These are phyloP conservation scores for Aspergillus spinulosporus DNA, from an alignment of 2,329 filamentous ascomycete species.

Conservation along the genomic window DNA sequence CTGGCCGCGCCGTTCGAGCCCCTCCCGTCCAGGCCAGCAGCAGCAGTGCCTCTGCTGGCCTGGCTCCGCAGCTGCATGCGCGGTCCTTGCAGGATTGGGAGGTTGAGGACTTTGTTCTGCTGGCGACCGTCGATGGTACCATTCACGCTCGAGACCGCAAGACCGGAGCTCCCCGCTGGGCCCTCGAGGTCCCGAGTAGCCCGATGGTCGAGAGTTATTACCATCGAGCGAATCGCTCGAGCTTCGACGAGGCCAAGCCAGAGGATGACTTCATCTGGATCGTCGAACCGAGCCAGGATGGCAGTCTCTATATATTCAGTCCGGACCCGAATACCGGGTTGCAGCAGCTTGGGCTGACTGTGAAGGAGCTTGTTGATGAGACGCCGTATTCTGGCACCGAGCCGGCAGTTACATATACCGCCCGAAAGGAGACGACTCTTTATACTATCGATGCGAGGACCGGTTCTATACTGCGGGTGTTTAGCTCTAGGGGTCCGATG, in stretches of 20 bases:
- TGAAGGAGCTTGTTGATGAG: constrained; percentile 82
- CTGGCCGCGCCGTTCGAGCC: constrained; percentile 83
- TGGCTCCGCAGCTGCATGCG: constrained; percentile 85
- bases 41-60: constrained; percentile 62
- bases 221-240: constrained; percentile 68
- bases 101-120: constrained; percentile 99
- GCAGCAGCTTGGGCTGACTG: constrained; percentile 51
- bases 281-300: constrained; percentile 86
- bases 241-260: constrained; percentile 55
- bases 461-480: constrained; percentile 78
- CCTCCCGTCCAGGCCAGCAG: constrained; percentile 72
- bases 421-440: constrained; percentile 85
- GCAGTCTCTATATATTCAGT: constrained; percentile 81
- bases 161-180: constrained; percentile 82
- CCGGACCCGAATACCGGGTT: constrained; percentile 58
- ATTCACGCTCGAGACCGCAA: constrained; percentile 87
- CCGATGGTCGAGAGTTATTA: constrained; percentile 91
- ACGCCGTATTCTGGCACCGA: constrained; percentile 74
- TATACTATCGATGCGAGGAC: constrained; percentile 86
- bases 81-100: constrained; percentile 99
- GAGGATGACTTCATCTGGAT: constrained; percentile 93
- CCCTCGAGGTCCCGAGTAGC: constrained; percentile 71
- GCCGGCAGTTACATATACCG: constrained; percentile 81
- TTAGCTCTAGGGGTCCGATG: constrained; percentile 71
- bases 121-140: constrained; percentile 99